A percentile compares a stretch with the other conserved stretches of the same genome.
These are phyloP conservation scores for Cornus controversa DNA, from an alignment of 148 eudicot genomes.

Conservation along the genomic window DNA sequence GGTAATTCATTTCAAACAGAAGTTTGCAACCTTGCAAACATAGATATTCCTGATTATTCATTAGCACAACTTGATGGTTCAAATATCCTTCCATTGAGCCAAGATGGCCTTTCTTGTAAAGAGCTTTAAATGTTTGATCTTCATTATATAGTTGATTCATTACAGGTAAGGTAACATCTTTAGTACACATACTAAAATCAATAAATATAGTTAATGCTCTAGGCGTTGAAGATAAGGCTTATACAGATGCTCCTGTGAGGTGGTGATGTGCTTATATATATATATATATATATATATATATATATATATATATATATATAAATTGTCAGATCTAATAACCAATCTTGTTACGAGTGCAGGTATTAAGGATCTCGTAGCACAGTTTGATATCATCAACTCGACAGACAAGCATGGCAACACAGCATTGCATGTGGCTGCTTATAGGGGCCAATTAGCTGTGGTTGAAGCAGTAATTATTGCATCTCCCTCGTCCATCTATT, in stretches of 20 bases:
- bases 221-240: no score
- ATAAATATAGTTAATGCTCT: no score
- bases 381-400: conserved; percentile 60
- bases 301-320: no score
- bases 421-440: conserved; percentile 83
- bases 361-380: conserved; percentile 55
- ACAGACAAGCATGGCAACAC: conserved; percentile 82
- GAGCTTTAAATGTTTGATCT: not conserved
- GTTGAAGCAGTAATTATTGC: conserved; percentile 68
- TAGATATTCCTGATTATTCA: not conserved
- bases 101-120: not conserved
- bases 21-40: not conserved
- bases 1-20: not conserved
- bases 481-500: conserved; percentile 56
- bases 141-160: not conserved
- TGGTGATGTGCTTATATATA: no score
- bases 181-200: not conserved
- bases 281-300: no score
- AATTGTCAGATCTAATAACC: not conserved
- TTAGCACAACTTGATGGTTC: no score
- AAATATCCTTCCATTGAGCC: no score
- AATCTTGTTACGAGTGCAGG: conserved; percentile 41
- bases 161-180: not conserved
- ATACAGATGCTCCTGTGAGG: not conserved
- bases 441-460: conserved; percentile 71